phyloP scores from a whole-genome alignment of 2,329 filamentous ascomycete genomes.

The Tetracladium maxilliforme region DNA sequence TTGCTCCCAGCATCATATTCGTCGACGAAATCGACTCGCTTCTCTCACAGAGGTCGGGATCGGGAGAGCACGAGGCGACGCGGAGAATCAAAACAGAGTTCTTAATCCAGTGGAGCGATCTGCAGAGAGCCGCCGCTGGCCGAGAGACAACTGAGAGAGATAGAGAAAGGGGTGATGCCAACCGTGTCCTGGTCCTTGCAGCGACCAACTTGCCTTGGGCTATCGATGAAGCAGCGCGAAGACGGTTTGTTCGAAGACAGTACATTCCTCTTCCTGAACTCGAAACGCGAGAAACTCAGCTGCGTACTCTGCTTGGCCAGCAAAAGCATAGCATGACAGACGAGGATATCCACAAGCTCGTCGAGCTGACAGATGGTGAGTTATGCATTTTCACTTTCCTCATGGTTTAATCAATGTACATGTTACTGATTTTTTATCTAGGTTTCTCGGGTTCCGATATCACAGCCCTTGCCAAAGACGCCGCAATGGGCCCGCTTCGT shows the following conservation, averaged over 20 bases:
- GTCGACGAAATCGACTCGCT: constrained; percentile 97
- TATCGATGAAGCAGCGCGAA: constrained; percentile 86
- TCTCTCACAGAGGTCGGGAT: constrained; percentile 68
- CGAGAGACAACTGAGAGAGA: constrained; percentile 54
- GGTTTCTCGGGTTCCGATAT: constrained; percentile 98
- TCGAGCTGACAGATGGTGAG: constrained; percentile 73
- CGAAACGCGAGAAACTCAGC: constrained; percentile 63
- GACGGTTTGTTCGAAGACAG: constrained; percentile 82
- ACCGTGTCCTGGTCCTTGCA: constrained; percentile 79
- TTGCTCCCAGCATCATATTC: constrained; percentile 94
- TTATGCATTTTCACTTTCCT: constrained; percentile 4
- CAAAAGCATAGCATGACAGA: constrained; percentile 72
- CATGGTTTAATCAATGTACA: constrained; percentile 1
- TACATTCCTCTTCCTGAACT: constrained; percentile 91
- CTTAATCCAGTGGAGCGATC: constrained; percentile 89
- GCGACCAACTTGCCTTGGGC: constrained; percentile 96
- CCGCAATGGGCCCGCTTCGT: constrained; percentile 88
- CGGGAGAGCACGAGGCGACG: constrained; percentile 83
- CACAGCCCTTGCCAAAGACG: constrained; percentile 90
- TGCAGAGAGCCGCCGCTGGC: constrained; percentile 83
- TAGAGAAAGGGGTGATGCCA: constrained; percentile 65
- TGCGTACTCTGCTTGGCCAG: constrained; percentile 66
- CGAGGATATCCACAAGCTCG: constrained; percentile 56
- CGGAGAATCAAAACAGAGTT: constrained; percentile 95
- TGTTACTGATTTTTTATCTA: constrained; percentile 19